phyloP scores from a whole-genome alignment of 2,329 filamentous ascomycete genomes.

The Leptosphaerulina australis region DNA sequence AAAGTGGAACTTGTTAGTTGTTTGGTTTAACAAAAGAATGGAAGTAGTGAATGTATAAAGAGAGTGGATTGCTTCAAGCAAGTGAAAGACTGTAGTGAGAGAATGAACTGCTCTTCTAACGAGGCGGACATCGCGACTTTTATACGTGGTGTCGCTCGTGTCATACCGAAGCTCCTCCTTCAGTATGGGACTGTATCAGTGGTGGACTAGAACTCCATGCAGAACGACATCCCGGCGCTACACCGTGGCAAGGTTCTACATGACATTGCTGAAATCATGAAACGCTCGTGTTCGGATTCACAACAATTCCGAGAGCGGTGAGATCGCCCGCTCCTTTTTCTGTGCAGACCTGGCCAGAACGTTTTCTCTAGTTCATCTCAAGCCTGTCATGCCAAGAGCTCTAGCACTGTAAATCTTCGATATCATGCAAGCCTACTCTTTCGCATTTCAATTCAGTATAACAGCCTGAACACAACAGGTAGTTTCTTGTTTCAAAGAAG shows the following conservation, averaged over 20 bases:
- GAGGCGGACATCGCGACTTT: slow-evolving; percentile 5
- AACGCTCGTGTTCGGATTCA: neutral
- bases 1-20: slow-evolving; percentile 19
- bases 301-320: slow-evolving; percentile 1
- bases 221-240: slow-evolving; percentile 17
- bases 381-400: slow-evolving; percentile 1
- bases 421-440: neutral
- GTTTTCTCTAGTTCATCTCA: slow-evolving; percentile 2
- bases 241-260: slow-evolving; percentile 4
- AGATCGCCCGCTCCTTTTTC: neutral
- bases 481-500: neutral
- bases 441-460: neutral
- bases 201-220: slow-evolving; percentile 13
- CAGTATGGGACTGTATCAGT: slow-evolving; percentile 2
- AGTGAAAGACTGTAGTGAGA: slow-evolving; percentile 27
- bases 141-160: slow-evolving; percentile 3
- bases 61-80: slow-evolving; percentile 36
- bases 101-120: slow-evolving; percentile 13
- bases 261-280: slow-evolving; percentile 16
- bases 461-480: neutral
- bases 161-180: neutral
- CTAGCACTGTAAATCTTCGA: neutral
- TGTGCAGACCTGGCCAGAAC: neutral
- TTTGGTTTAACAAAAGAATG: too few species aligned
- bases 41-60: slow-evolving; percentile 21